These are phyloP conservation scores for Leccinum angustisporum DNA, from an alignment of 1,284 basidiomycete species.

Conservation along the genomic window DNA sequence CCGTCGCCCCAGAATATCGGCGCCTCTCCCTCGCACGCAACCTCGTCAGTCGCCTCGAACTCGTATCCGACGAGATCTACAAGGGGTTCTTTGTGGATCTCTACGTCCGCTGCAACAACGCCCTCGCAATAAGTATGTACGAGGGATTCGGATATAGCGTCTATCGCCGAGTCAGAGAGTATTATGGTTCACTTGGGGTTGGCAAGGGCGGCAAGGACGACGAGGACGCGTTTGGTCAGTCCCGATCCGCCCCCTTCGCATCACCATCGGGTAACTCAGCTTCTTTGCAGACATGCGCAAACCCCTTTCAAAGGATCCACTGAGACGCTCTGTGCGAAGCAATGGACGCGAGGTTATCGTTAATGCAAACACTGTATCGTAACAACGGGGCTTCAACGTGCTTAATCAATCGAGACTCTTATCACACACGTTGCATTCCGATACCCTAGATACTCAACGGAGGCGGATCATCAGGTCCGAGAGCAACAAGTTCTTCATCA, in stretches of 20 bases:
- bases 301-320: constrained; percentile 66
- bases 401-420: constrained; percentile 2
- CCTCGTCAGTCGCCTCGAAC: constrained; percentile 82
- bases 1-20: constrained; percentile 89
- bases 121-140: constrained; percentile 80
- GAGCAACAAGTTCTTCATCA: constrained; percentile 62
- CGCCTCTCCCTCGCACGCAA: constrained; percentile 78
- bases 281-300: constrained; percentile 79
- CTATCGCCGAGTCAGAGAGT: constrained; percentile 80
- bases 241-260: not conserved
- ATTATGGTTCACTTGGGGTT: constrained; percentile 77
- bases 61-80: constrained; percentile 75
- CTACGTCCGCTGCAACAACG: constrained; percentile 83
- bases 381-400: constrained; percentile 16
- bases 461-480: constrained; percentile 61
- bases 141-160: constrained; percentile 86
- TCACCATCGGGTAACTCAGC: constrained; percentile 7
- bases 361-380: constrained; percentile 67
- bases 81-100: constrained; percentile 87
- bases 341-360: constrained; percentile 77
- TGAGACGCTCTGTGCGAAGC: constrained; percentile 61
- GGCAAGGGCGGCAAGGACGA: constrained; percentile 74
- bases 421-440: constrained; percentile 14
- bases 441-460: constrained; percentile 44
- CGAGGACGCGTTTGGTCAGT: constrained; percentile 88